Evolutionary conservation across 2,329 filamentous ascomycete genomes (phyloP).

Genomic region (Cladosporium sp.): DNA sequence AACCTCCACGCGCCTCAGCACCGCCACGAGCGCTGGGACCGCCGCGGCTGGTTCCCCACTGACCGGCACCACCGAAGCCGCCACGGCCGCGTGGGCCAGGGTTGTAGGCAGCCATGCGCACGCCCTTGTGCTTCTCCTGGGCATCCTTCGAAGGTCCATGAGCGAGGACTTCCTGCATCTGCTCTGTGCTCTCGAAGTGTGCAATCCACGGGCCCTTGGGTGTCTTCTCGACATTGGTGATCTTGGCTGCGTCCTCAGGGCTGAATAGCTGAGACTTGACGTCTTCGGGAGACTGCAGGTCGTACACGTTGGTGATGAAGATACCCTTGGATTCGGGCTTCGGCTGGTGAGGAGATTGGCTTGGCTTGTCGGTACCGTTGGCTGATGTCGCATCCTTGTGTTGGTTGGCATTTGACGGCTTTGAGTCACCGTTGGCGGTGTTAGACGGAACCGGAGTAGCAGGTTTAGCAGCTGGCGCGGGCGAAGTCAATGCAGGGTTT

Average conservation of each 20-base stretch:
- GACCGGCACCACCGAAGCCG: constrained; percentile 52
- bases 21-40: constrained; percentile 63
- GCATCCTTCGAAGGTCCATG: constrained; percentile 68
- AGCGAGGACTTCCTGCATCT: constrained; percentile 76
- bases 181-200: constrained; percentile 76
- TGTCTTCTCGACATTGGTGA: constrained; percentile 67
- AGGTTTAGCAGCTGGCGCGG: constrained; percentile 46
- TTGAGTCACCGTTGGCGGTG: constrained; percentile 32
- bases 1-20: constrained; percentile 33
- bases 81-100: constrained; percentile 50
- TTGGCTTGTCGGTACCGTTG: constrained; percentile 51
- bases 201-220: constrained; percentile 81
- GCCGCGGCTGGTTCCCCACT: constrained; percentile 65
- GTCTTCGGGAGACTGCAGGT: constrained; percentile 72
- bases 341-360: constrained; percentile 43
- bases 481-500: constrained; percentile 20
- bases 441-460: constrained; percentile 48
- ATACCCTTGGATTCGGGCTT: constrained; percentile 71
- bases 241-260: constrained; percentile 80
- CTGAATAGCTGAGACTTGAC: constrained; percentile 73
- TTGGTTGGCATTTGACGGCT: constrained; percentile 33
- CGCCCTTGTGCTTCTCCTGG: constrained; percentile 63
- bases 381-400: constrained; percentile 39
- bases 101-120: constrained; percentile 56
- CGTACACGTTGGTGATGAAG: constrained; percentile 83